A percentile compares a stretch with the other conserved stretches of the same genome.
phyloP scores from a whole-genome alignment of 129 eudicot genomes.

The Escallonia herrerae region DNA sequence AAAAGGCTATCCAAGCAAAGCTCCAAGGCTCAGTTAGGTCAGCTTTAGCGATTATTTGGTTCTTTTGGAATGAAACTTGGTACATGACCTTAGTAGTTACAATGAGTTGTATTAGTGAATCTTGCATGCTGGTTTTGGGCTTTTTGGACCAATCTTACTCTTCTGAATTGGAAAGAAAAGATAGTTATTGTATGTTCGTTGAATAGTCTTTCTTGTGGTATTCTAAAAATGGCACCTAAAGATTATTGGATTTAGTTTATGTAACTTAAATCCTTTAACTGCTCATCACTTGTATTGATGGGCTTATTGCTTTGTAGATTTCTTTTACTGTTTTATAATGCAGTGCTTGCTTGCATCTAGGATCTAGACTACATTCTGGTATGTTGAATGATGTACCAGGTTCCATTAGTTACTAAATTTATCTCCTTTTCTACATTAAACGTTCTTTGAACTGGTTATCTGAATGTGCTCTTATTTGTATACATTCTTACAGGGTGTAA shows the following conservation, averaged over 20 bases:
- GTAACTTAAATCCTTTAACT: background rate
- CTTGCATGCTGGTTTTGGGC: too few relatives aligned
- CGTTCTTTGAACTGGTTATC: background rate
- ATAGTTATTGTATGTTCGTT: background rate
- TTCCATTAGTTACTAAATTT: background rate
- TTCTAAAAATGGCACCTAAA: background rate
- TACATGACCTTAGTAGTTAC: too few relatives aligned
- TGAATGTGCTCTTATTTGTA: background rate
- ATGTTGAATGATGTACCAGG: background rate
- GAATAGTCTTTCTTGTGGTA: background rate
- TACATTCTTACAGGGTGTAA: conserved; percentile 61
- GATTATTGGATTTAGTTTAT: background rate
- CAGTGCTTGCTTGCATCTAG: too few relatives aligned
- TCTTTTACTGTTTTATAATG: background rate
- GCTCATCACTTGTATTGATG: background rate
- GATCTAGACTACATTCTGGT: background rate
- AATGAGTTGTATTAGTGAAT: too few relatives aligned
- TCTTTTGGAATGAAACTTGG: too few relatives aligned
- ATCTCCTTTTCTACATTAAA: background rate
- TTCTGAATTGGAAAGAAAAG: too few relatives aligned
- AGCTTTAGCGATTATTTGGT: too few relatives aligned
- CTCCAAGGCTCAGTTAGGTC: too few relatives aligned
- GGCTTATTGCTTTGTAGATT: background rate
- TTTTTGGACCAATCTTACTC: too few relatives aligned
- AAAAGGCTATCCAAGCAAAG: too few relatives aligned